Base-by-base conservation (phyloP, 805 yeast genomes). In the Saturnispora dispora region DNA sequence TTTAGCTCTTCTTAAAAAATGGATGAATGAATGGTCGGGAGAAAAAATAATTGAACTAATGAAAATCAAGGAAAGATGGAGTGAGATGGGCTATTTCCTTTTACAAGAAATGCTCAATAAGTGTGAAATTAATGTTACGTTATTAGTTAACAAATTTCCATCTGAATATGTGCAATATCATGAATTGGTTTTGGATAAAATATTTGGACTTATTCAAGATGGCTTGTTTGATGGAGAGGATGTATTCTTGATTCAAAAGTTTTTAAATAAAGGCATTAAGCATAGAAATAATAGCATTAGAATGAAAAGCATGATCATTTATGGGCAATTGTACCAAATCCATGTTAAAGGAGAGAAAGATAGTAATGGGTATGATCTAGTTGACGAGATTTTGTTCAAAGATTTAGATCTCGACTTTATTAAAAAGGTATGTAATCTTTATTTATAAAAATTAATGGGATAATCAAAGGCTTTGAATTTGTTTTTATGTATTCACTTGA, bases 231-330 rank as follows among this genome's bases (percentile, higher is more conserved):
- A 46, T 40, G 50, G 50, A 15, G 57, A 55, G 22, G 57, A 55
- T 44, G 51, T 55, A 17, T 55, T 55, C 25, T 48, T 52, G 43
- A 50, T 55, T 43, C 53, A 52, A 22, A 40, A 53, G 8, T 39
- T 53, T 6, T 28, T 49, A 3, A 45, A 35, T n/a, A 45, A 41
- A 11, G 44, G 36, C 11, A 44, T 41, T 11, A 23, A 47, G 15
- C 52, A 53, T 13, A 46, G 15, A 4, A 35, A 50, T 30, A 50
- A 33, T 32, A 35, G 18, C 42, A 35, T 55, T 9, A 42, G 53
- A n/a, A 53, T 53, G 56, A 40, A 48, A 30, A 50, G 50, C 33
- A 53, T 44, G 37, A 22, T 33, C 11, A 50, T 53, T 8, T 53
- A 43, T 28, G 47, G 45, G 9, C 40, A 44, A 18, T 27, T 55